phyloP scores from a whole-genome alignment of 1,284 basidiomycete species.

The Salmacisia buchloeana region DNA sequence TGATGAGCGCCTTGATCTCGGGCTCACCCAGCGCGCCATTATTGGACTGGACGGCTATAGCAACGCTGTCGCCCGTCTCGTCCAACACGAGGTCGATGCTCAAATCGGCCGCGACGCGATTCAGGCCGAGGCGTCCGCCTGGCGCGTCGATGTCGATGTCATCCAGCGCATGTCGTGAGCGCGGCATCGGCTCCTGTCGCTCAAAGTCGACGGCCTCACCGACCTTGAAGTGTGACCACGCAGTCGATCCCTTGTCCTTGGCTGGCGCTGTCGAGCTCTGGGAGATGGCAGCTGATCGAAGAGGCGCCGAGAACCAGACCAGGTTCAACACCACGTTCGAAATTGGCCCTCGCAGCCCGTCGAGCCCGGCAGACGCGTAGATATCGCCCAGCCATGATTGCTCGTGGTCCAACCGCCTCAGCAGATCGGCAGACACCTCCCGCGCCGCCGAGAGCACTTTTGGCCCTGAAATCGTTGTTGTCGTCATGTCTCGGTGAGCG shows the following conservation, averaged over 20 bases:
- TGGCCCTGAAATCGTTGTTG: not conserved
- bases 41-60: conserved; percentile 13
- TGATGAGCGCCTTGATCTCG: not conserved
- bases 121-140: not conserved
- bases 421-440: not conserved
- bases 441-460: not conserved
- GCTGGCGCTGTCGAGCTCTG: not conserved
- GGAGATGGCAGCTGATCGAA: too few species aligned
- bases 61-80: conserved; percentile 7
- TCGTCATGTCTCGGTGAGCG: too few species aligned
- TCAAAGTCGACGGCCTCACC: conserved; percentile 22
- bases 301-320: not conserved
- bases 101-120: not conserved
- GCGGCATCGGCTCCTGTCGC: conserved; percentile 13
- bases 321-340: conserved; percentile 1
- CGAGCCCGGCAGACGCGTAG: not conserved
- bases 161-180: conserved; percentile 14
- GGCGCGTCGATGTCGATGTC: conserved; percentile 7
- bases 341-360: not conserved
- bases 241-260: not conserved
- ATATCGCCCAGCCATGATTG: not conserved
- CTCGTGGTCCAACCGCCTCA: not conserved
- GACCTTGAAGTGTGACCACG: conserved; percentile 25
- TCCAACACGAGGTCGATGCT: conserved; percentile 10
- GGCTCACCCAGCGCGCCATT: not conserved